Evolutionary conservation across 306 rosid genomes (phyloP).

Genomic region (Ceratonia siliqua): DNA sequence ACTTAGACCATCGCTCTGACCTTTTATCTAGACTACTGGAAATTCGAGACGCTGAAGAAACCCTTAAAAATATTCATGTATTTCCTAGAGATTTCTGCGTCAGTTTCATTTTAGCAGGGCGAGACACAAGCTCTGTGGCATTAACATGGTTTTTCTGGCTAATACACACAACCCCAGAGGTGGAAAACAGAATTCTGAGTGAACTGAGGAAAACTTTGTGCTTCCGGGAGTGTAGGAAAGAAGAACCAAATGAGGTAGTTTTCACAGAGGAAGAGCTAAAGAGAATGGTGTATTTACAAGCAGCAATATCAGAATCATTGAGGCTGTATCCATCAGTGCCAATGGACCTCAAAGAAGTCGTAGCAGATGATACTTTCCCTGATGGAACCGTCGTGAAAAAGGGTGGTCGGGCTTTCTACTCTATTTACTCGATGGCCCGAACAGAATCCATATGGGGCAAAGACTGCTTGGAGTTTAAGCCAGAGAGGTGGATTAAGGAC

Average conservation of each 20-base stretch:
- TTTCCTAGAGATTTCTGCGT: conserved; percentile 44
- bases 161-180: conserved; percentile 29
- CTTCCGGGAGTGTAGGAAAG: background rate
- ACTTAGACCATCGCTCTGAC: conserved; percentile 27
- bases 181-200: conserved; percentile 31
- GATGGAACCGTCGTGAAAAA: conserved; percentile 40
- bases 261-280: conserved; percentile 43
- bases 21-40: conserved; percentile 45
- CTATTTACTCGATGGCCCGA: conserved; percentile 42
- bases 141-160: conserved; percentile 61
- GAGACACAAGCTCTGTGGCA: conserved; percentile 57
- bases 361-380: conserved; percentile 45
- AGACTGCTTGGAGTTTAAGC: conserved; percentile 53
- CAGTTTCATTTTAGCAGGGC: conserved; percentile 52
- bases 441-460: conserved; percentile 52
- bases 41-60: background rate
- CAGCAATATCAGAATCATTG: conserved; percentile 49
- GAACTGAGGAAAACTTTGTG: conserved; percentile 32
- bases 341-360: conserved; percentile 43
- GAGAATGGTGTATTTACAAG: conserved; percentile 50
- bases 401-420: conserved; percentile 42
- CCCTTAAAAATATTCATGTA: background rate
- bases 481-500: conserved; percentile 53
- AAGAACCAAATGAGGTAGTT: background rate
- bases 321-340: conserved; percentile 56